phyloP scores from a whole-genome alignment of 2,329 filamentous ascomycete genomes.

The Colletotrichum lupini region DNA sequence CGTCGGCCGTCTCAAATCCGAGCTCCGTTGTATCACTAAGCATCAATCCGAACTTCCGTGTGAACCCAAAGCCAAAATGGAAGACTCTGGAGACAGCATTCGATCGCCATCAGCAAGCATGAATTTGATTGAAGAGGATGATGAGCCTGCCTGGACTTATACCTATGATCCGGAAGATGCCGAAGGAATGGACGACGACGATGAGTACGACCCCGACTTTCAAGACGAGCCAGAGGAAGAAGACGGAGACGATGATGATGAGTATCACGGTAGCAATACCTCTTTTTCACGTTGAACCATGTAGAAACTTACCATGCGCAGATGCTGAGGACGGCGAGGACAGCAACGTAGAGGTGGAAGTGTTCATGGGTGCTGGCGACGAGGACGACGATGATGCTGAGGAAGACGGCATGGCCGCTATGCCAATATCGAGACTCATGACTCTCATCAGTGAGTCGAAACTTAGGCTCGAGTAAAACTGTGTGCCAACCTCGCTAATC shows the following conservation, averaged over 20 bases:
- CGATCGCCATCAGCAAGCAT: background rate
- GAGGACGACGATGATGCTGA: constrained; percentile 37
- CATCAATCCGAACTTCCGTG: constrained; percentile 28
- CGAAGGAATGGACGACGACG: constrained; percentile 48
- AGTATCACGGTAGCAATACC: constrained; percentile 24
- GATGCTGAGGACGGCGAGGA: constrained; percentile 43
- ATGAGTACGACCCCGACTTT: constrained; percentile 42
- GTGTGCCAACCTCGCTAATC: constrained; percentile 43
- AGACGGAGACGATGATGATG: constrained; percentile 36
- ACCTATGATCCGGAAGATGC: constrained; percentile 21
- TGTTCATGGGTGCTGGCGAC: constrained; percentile 32
- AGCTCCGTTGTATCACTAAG: constrained; percentile 32
- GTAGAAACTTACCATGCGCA: background rate
- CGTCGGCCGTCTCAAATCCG: constrained; percentile 32
- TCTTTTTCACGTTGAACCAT: background rate
- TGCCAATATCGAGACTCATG: constrained; percentile 11
- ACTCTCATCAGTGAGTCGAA: constrained; percentile 5
- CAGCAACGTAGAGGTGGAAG: constrained; percentile 32
- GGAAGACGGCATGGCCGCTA: constrained; percentile 34
- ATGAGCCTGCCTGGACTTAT: constrained; percentile 8
- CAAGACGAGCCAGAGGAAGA: constrained; percentile 42
- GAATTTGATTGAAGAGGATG: background rate
- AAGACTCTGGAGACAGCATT: background rate
- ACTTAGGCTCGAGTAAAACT: constrained; percentile 32
- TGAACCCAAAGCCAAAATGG: constrained; percentile 23